Evolutionary conservation across 306 rosid genomes (phyloP).

Genomic region (Lathyrus aphaca): DNA sequence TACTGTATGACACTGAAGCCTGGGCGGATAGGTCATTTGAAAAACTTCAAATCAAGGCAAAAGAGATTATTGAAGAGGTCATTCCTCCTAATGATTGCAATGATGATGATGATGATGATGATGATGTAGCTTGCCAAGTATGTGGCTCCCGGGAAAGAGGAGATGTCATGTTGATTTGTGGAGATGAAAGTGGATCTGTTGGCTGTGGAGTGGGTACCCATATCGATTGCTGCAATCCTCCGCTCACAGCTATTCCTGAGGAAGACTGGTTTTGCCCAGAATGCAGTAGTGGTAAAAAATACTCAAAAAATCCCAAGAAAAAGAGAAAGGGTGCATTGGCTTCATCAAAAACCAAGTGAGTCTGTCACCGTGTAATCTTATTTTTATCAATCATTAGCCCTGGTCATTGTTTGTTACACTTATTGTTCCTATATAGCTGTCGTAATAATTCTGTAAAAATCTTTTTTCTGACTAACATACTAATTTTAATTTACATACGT

Average conservation of each 20-base stretch:
- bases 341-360: conserved; percentile 41
- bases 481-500: conserved; percentile 6
- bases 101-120: conserved; percentile 3
- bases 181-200: conserved; percentile 70
- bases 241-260: conserved; percentile 66
- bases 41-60: conserved; percentile 57
- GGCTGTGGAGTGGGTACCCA: conserved; percentile 90
- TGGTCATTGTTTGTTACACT: not conserved
- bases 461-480: not conserved
- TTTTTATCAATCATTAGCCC: conserved; percentile 6
- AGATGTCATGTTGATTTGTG: conserved; percentile 88
- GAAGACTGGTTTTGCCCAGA: conserved; percentile 87
- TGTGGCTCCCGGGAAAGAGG: conserved; percentile 79
- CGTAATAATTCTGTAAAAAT: conserved; percentile 11
- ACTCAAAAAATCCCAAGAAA: conserved; percentile 47
- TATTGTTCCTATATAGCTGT: not conserved
- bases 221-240: conserved; percentile 88
- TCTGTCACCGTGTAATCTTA: not conserved
- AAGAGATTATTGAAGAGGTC: conserved; percentile 55
- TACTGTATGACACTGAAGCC: conserved; percentile 60
- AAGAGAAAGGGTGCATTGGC: conserved; percentile 52
- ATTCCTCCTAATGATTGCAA: conserved; percentile 35
- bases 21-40: conserved; percentile 80
- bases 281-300: conserved; percentile 51
- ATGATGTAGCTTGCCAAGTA: conserved; percentile 62